Base-by-base conservation (phyloP, 306 rosid species). In the Herpetospermum pedunculosum region DNA sequence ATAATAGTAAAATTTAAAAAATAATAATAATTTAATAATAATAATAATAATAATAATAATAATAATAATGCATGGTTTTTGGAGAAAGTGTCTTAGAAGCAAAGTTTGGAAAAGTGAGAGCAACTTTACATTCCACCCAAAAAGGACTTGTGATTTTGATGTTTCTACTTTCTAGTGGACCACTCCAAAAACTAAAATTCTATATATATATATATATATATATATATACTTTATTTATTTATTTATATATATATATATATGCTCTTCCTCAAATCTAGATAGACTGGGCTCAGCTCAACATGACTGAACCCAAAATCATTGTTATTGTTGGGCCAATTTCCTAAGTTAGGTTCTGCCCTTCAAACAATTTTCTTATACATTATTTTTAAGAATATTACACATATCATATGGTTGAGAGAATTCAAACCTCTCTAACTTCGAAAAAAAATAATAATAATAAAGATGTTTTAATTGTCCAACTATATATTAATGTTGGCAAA, bases 91-190 rank as follows among this genome's bases (percentile, higher is more conserved):
- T 68, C n/a, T 25, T 26, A 30, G 15, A 48, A 50, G 48, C 34
- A 77, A 73, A 72, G 53, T n/a, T 21, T 28, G 19, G 62, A 60
- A 74, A 48, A 62, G 70, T 71, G 74, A 75, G 64, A 71, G 78
- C 74, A 64, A 44, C 77, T 75, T 78, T 55, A 8, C 69, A 62
- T 63, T 40, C 77, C 78, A 75, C 73, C 78, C 50, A 78, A 81
- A 81, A 78, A 75, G 73, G 55, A 40, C 21, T 44, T 74, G 54
- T 43, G 71, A 75, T 29, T 52, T 54, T 69, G 70, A 62, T n/a
- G 47, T 62, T 26, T 62, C 46, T 12, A n/a, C 47, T 26, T 14
- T 55, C n/a, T 4, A 26, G 63, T 55, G 63, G 63, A 55, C 63
- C 25, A 8, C 69, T n/a, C 26, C 16, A 74, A 7, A 52, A 64